Percentiles rank a stretch among this genome's conserved stretches.
phyloP scores from a whole-genome alignment of 2,329 filamentous ascomycete genomes.

The Davidsoniella virescens region DNA sequence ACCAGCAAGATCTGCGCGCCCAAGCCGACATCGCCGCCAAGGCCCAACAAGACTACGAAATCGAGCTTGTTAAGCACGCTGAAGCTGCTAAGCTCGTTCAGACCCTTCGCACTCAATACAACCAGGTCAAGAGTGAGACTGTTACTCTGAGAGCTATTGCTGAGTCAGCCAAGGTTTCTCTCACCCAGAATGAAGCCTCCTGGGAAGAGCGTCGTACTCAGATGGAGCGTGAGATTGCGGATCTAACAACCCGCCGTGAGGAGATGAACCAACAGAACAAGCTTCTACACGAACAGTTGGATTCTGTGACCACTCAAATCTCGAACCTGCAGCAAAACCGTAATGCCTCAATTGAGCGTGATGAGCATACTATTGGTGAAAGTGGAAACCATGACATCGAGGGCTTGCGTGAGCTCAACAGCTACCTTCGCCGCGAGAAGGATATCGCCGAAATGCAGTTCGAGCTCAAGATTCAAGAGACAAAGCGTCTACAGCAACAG shows the following conservation, averaged over 20 bases:
- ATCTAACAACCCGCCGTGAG: constrained; percentile 63
- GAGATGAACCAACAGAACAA: constrained; percentile 83
- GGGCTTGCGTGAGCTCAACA: constrained; percentile 77
- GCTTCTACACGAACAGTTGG: constrained; percentile 75
- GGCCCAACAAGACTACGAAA: constrained; percentile 90
- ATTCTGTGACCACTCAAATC: constrained; percentile 68
- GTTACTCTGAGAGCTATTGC: constrained; percentile 63
- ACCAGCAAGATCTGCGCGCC: constrained; percentile 80
- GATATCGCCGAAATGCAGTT: constrained; percentile 96
- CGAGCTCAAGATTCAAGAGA: constrained; percentile 74
- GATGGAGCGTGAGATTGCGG: constrained; percentile 68
- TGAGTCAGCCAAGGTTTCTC: constrained; percentile 64
- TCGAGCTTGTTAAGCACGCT: constrained; percentile 85
- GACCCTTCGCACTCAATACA: constrained; percentile 60
- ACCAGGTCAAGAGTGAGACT: constrained; percentile 64
- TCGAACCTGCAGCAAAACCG: constrained; percentile 63
- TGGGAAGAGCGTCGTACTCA: constrained; percentile 71
- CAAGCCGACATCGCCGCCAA: constrained; percentile 88
- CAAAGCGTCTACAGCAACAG: constrained; percentile 77
- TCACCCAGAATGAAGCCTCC: constrained; percentile 68
- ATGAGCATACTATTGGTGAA: constrained; percentile 16
- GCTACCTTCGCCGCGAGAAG: constrained; percentile 84
- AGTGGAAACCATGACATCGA: constrained; percentile 40
- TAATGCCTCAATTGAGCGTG: constrained; percentile 29
- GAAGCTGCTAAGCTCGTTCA: constrained; percentile 83